Base-by-base conservation (phyloP, 768 basidiomycete species). In the Sistotremastrum niveocremeum region DNA sequence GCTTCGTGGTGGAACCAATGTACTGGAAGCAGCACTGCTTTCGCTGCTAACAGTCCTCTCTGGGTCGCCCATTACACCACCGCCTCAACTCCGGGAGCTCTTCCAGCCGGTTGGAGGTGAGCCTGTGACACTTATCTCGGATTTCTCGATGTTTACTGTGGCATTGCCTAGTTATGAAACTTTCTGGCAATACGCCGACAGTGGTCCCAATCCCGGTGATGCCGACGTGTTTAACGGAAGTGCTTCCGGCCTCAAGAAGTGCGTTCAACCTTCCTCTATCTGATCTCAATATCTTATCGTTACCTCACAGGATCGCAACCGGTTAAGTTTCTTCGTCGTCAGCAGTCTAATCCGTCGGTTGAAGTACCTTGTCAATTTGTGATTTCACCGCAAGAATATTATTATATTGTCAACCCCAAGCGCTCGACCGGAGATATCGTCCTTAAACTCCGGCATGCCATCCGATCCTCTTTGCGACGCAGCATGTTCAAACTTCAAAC, bases 1-100 rank as follows among this genome's bases (percentile, higher is more conserved):
- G 79, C 76, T 7, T 64, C 71, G 56, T 82, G 80, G 80, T 83
- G 81, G 81, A 72, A 52, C 7, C 68, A 65, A 6, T 83, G 81
- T 57, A 82, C 81, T 2, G 77, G 73, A 0, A 74, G 78, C 56
- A 74, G 68, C 46, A 60, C 63, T 9, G 61, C 60, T 4, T 81
- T 82, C 50, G 68, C 56, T 1, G 45, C 54, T 3, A 69, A 62
- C 45, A 78, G 72, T 55, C 76, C 79, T 3, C 63, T 83, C 2
- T 81, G 76, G 77, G 66, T 81, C 39, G 79, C 81, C 2, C 59
- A 63, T 30, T 80, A 67, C 39, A 20, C 20, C 20, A 20, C 20
- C 20, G 56, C 72, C 4, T 71, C 74, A 6, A 51, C 58, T 29
- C 58, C 73, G 12, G 77, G 76, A 2, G 52, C 72, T 3, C 67